Evolutionary conservation across 495 filamentous ascomycete species (phyloP), one percentile per base, ranked within the genome.

Genomic region (Tuber indicum): DNA sequence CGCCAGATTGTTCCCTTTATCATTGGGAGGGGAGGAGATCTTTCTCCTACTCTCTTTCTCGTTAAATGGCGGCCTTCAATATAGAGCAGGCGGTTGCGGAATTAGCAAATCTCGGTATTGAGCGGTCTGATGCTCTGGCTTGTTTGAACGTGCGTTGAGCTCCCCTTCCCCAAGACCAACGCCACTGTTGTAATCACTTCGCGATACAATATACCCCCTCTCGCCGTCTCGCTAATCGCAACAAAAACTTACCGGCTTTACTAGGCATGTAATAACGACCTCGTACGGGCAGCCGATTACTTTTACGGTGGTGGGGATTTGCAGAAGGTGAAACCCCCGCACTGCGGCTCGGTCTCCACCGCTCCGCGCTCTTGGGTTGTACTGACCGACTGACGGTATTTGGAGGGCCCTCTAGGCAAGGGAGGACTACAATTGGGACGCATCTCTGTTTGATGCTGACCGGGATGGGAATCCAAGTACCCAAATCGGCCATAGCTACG

Each of bases 241-340:
- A 41, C 32, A 21, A 23, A 39, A 52, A 45, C 44, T 52, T 71
- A 58, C 45, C 23, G 32, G 9, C 62, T 32, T 26, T 74, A 45
- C 52, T 74, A 83, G 82, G 79, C 81, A 62, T 83, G 78, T 70
- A 79, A 79, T 46, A 82, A 82, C 32, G 74, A 83, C 52, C 76
- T 81, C 42, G 76, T 77, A 58, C 78, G 75, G 45, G 82, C 82
- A 17, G 82, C 82, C 39, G 82, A 83, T 46, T 83, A 81, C 76
- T 83, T 69, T 73, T 82, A 66, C 58, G 23, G 49, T 12, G 62
- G 72, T 21, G 80, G 79, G 42, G 80, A 78, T 70, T 74, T 79
- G 32, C 47, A 76, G 19, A 82, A 79, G 80, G 80, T 82, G 76
- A 71, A 72, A 43, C n/a, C 74, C 79, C 70, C 32, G 58, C 52